Conservation (phyloP, 2,329 filamentous ascomycete species). For the Chrysoporthe austroafricana region DNA sequence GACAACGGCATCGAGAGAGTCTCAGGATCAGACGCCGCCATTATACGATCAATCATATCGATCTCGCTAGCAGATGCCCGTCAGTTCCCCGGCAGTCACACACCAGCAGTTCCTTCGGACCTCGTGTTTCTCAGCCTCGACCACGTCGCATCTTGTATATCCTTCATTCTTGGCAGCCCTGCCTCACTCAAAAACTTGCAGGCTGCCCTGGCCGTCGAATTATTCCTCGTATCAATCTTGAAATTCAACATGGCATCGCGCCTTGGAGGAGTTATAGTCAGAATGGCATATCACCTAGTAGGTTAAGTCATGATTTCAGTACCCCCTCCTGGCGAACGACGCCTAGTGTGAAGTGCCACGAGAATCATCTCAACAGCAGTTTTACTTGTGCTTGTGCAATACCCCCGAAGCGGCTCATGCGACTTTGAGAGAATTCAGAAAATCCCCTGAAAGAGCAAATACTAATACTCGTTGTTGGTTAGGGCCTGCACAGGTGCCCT, state of each 20-base stretch:
- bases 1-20: slow-evolving; percentile 41
- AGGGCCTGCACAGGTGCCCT: slow-evolving; percentile 61
- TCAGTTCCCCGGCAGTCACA: slow-evolving; percentile 49
- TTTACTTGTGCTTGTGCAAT: neutral
- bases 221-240: slow-evolving; percentile 60
- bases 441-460: neutral
- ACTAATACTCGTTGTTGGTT: neutral
- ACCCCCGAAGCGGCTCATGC: neutral
- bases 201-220: slow-evolving; percentile 55
- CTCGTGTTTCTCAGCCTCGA: slow-evolving; percentile 53
- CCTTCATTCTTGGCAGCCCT: slow-evolving; percentile 49
- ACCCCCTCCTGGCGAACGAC: neutral
- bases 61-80: slow-evolving; percentile 58
- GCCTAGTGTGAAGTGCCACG: neutral
- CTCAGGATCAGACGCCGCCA: slow-evolving; percentile 21
- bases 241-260: slow-evolving; percentile 61
- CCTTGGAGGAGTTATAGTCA: slow-evolving; percentile 57
- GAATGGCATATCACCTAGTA: slow-evolving; percentile 56
- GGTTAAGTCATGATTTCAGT: neutral
- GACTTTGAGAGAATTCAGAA: no score
- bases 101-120: slow-evolving; percentile 42
- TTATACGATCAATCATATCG: slow-evolving; percentile 48
- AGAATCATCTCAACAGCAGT: neutral
- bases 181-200: slow-evolving; percentile 53
- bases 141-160: slow-evolving; percentile 53